Base-by-base conservation (phyloP, 345 rosid genomes). In the Sisymbrium irio region DNA sequence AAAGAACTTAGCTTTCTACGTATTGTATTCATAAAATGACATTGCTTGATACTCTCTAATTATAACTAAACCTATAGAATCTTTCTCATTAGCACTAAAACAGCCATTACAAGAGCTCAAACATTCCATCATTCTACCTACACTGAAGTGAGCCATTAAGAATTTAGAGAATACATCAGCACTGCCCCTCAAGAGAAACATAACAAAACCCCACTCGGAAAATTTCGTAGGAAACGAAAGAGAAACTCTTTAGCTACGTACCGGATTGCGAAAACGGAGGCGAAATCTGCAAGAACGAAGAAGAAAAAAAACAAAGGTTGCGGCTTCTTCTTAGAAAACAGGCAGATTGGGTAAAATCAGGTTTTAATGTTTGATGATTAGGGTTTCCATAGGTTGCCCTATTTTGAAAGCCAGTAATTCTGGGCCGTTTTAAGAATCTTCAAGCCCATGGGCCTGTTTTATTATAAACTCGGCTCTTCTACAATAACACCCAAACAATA, bases 371-470 rank as follows among this genome's bases (percentile, higher is more conserved):
- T 56, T n/a, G 66, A 63, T 33, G 36, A 63, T 62, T 69, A 76
- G 79, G 79, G 79, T 70, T 76, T 53, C 65, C 69, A 40, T n/a
- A 25, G 62, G 68, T 30, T 57, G 18, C 61, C 20, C 35, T 18
- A 6, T 63, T 32, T 7, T 14, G n/a, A 11, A n/a, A 22, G 4
- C 36, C 9, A 56, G 1, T n/a, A 6, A 4, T 2, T 37, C 7
- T 58, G 78, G 78, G 61, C 78, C 12, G 10, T 55, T 12, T 20
- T 54, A 5, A 7, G 14, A 6, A 9, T 19, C 1, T 15, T 60
- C 49, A 39, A 40, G 35, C 46, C 27, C 27, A 20, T 70, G 59
- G 67, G 74, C 76, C 35, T n/a, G 7, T 9, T 39, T 17, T 1
- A 39, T 4, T 1, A 35, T 13, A 14, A 59, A 32, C 65, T 57